phyloP scores from a whole-genome alignment of 257 asterid genomes.

The Penstemon eatonii region DNA sequence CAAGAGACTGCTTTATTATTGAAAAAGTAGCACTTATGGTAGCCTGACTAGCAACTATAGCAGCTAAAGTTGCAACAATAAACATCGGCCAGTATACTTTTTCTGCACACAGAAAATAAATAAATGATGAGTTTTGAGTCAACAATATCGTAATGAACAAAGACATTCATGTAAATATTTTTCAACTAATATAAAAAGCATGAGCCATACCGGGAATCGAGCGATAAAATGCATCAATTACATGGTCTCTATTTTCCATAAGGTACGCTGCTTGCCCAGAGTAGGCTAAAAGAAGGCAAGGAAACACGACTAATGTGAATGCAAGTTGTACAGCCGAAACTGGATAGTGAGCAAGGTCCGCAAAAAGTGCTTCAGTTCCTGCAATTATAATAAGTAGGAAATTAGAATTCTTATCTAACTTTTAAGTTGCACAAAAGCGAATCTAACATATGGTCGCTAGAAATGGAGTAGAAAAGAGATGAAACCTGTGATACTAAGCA shows the following conservation, averaged over 20 bases:
- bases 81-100: conserved; percentile 74
- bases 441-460: neutral
- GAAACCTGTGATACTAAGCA: conserved; percentile 96
- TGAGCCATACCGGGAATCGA: conserved; percentile 64
- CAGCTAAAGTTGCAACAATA: conserved; percentile 77
- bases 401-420: conserved; percentile 19
- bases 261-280: conserved; percentile 85
- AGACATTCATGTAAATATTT: neutral
- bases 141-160: neutral
- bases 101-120: conserved; percentile 42
- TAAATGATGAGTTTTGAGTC: conserved; percentile 6
- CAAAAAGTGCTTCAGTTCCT: conserved; percentile 84
- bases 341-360: conserved; percentile 75
- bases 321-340: conserved; percentile 72
- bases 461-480: neutral
- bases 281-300: conserved; percentile 76
- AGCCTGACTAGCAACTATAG: conserved; percentile 86
- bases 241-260: conserved; percentile 57
- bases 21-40: conserved; percentile 77
- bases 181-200: neutral
- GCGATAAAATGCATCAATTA: conserved; percentile 62
- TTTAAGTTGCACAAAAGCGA: conserved; percentile 1
- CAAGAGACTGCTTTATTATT: conserved; percentile 70
- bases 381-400: conserved; percentile 29
- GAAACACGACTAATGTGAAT: conserved; percentile 60